Evolutionary conservation across 805 yeast genomes (phyloP).

Genomic region (Kregervanrija delftensis): DNA sequence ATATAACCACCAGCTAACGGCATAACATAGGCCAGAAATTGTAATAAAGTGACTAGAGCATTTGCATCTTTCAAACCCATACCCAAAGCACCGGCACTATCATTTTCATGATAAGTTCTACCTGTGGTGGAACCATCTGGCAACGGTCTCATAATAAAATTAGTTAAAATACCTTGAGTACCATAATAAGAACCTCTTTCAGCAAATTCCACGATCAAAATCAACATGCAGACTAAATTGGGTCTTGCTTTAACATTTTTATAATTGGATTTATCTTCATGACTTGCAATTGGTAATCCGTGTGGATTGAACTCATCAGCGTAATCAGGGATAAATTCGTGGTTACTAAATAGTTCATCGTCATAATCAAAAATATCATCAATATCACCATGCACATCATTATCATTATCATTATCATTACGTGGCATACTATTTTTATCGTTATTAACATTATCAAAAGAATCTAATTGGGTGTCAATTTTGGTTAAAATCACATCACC

Average conservation of each 20-base stretch:
- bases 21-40: constrained; percentile 42
- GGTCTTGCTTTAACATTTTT: constrained; percentile 36
- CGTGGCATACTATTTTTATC: too few species aligned
- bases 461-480: too few species aligned
- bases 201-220: constrained; percentile 44
- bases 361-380: too few species aligned
- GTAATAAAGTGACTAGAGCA: constrained; percentile 40
- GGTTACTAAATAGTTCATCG: neutral
- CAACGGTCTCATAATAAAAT: constrained; percentile 46
- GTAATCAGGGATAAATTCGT: constrained; percentile 18
- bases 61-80: constrained; percentile 39
- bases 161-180: constrained; percentile 35
- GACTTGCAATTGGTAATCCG: constrained; percentile 20
- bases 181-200: constrained; percentile 53
- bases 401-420: too few species aligned
- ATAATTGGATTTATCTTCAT: constrained; percentile 26
- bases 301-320: constrained; percentile 26
- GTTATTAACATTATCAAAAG: too few species aligned
- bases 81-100: constrained; percentile 44
- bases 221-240: constrained; percentile 42
- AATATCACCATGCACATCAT: too few species aligned
- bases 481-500: too few species aligned
- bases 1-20: constrained; percentile 49
- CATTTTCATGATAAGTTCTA: constrained; percentile 21
- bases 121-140: constrained; percentile 42